These are phyloP conservation scores for Aspergillus hiratsukae DNA, from an alignment of 2,329 filamentous ascomycete genomes.

Conservation along the genomic window DNA sequence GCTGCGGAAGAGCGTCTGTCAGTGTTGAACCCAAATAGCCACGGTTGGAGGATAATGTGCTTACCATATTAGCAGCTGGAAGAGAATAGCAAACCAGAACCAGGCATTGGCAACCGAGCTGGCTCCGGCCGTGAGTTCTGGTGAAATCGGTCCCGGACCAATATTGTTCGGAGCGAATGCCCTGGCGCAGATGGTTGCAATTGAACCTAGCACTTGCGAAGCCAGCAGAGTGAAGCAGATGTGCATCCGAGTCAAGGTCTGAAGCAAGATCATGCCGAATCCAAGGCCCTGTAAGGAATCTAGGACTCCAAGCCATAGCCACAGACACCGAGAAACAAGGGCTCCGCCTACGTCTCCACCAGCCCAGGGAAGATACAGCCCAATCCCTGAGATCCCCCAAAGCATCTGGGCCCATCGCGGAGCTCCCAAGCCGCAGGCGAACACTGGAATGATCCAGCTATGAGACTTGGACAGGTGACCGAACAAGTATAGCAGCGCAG, in stretches of 20 bases:
- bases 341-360: slow-evolving; percentile 52
- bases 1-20: slow-evolving; percentile 16
- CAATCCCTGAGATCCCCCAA: slow-evolving; percentile 59
- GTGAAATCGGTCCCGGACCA: slow-evolving; percentile 60
- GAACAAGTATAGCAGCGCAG: slow-evolving; percentile 43
- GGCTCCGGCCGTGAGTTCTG: slow-evolving; percentile 52
- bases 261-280: slow-evolving; percentile 63
- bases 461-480: slow-evolving; percentile 55
- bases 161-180: slow-evolving; percentile 58
- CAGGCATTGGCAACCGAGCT: slow-evolving; percentile 46
- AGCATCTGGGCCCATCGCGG: slow-evolving; percentile 66
- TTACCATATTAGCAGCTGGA: slow-evolving; percentile 58
- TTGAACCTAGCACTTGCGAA: slow-evolving; percentile 59
- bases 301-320: slow-evolving; percentile 64
- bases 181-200: slow-evolving; percentile 59
- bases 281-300: slow-evolving; percentile 63
- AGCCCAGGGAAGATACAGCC: slow-evolving; percentile 60
- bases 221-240: slow-evolving; percentile 57
- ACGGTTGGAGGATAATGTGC: slow-evolving; percentile 25
- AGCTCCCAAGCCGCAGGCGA: slow-evolving; percentile 61
- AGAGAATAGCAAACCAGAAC: slow-evolving; percentile 58
- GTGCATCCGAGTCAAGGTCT: slow-evolving; percentile 62
- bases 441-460: slow-evolving; percentile 63
- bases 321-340: slow-evolving; percentile 54
- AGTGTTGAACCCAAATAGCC: not conserved